phyloP scores from a whole-genome alignment of 2,329 filamentous ascomycete species.

The Botrytis porri region DNA sequence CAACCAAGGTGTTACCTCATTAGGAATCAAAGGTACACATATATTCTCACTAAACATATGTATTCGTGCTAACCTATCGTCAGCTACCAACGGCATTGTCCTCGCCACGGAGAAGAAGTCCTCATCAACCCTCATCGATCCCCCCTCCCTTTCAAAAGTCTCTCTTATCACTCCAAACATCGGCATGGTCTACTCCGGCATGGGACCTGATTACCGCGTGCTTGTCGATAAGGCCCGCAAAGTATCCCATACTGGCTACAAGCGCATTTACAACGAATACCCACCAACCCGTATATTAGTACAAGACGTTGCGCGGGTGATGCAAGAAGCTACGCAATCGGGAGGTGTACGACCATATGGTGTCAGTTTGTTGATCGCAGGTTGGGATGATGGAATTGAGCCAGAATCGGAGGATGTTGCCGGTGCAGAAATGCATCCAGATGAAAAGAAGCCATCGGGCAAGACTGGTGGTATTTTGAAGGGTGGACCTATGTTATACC shows the following conservation, averaged over 20 bases:
- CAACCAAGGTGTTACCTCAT: conserved; percentile 96
- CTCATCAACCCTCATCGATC: conserved; percentile 93
- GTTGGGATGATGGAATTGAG: conserved; percentile 96
- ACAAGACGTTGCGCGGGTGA: conserved; percentile 94
- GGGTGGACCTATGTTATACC: conserved; percentile 94
- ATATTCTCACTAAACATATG: background rate
- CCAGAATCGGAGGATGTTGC: conserved; percentile 69
- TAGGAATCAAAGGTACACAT: conserved; percentile 89
- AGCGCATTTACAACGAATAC: conserved; percentile 99
- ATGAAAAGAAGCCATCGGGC: conserved; percentile 70
- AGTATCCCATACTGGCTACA: conserved; percentile 97
- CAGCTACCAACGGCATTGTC: conserved; percentile 97
- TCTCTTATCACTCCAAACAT: conserved; percentile 98
- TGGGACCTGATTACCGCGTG: conserved; percentile 98
- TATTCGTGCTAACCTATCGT: conserved; percentile 2
- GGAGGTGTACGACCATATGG: conserved; percentile 97
- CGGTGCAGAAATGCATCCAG: conserved; percentile 53
- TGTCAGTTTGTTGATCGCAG: conserved; percentile 90
- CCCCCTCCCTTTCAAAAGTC: conserved; percentile 93
- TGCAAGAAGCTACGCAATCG: conserved; percentile 98
- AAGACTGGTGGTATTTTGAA: conserved; percentile 96
- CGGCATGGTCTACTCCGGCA: conserved; percentile 98
- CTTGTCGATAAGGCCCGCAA: conserved; percentile 97
- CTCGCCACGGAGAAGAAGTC: conserved; percentile 99
- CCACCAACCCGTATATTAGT: conserved; percentile 99